These are phyloP conservation scores for Phytophthora fragariaefolia DNA, from an alignment of 352 stramenopile species.

Conservation along the genomic window DNA sequence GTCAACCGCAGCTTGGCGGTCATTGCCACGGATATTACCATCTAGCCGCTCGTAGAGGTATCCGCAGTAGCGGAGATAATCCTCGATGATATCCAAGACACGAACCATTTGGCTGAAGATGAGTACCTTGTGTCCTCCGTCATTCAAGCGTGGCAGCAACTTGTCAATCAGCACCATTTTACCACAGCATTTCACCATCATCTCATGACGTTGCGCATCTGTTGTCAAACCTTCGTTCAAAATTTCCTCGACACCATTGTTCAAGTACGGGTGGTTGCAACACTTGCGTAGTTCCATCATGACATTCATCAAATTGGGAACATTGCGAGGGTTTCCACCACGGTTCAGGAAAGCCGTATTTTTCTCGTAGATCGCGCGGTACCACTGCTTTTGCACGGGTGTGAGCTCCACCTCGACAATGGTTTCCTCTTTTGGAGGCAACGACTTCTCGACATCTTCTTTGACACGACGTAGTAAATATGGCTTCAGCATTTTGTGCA, in stretches of 20 bases:
- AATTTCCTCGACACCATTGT: slow-evolving; percentile 93
- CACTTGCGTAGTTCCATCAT: slow-evolving; percentile 94
- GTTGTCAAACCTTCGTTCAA: slow-evolving; percentile 81
- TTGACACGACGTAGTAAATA: slow-evolving; percentile 91
- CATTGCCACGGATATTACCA: slow-evolving; percentile 94
- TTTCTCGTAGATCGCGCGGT: slow-evolving; percentile 96
- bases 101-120: slow-evolving; percentile 99
- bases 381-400: slow-evolving; percentile 91
- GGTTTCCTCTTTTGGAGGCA: slow-evolving; percentile 90
- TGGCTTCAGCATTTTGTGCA: slow-evolving; percentile 92
- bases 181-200: slow-evolving; percentile 98
- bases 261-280: slow-evolving; percentile 93
- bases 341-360: slow-evolving; percentile 93
- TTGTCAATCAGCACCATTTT: slow-evolving; percentile 99
- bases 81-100: slow-evolving; percentile 99
- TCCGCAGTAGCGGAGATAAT: slow-evolving; percentile 95
- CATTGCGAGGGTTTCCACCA: slow-evolving; percentile 78
- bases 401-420: slow-evolving; percentile 93
- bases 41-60: slow-evolving; percentile 98
- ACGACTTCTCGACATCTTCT: slow-evolving; percentile 90
- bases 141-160: slow-evolving; percentile 96
- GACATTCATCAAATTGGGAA: slow-evolving; percentile 92
- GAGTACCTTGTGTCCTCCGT: slow-evolving; percentile 97
- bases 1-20: slow-evolving; percentile 87
- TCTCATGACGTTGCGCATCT: slow-evolving; percentile 86